phyloP scores from a whole-genome alignment of 2,329 filamentous ascomycete species.

The Verticillium tricorpus region DNA sequence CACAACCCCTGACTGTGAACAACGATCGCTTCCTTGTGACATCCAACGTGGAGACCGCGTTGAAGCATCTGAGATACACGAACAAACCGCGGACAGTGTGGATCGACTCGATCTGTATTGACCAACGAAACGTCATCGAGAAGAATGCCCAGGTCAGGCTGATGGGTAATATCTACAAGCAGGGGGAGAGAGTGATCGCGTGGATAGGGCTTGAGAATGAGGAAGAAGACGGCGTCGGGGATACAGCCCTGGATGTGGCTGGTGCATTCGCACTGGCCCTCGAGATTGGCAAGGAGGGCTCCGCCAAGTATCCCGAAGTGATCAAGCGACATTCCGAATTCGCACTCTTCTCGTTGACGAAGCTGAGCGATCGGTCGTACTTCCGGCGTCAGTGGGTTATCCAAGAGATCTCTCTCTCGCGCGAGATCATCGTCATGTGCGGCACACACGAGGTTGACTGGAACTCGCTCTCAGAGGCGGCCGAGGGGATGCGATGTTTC shows the following conservation, averaged over 20 bases:
- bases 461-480: background rate
- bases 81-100: constrained; percentile 13
- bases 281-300: background rate
- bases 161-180: constrained; percentile 21
- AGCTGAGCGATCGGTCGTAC: constrained; percentile 10
- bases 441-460: background rate
- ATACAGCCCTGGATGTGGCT: background rate
- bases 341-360: background rate
- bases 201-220: constrained; percentile 16
- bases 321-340: background rate
- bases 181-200: constrained; percentile 10
- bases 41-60: background rate
- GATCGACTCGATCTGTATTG: constrained; percentile 26
- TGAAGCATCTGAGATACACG: constrained; percentile 2
- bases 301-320: background rate
- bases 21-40: background rate
- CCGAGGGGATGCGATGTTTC: background rate
- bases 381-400: constrained; percentile 20
- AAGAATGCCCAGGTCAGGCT: constrained; percentile 21
- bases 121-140: constrained; percentile 19
- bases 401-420: constrained; percentile 16
- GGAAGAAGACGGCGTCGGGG: background rate
- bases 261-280: background rate
- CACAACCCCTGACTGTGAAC: background rate
- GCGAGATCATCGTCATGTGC: background rate